Conservation (phyloP, 176 grass and related monocot species). For the Triticum timopheevii region DNA sequence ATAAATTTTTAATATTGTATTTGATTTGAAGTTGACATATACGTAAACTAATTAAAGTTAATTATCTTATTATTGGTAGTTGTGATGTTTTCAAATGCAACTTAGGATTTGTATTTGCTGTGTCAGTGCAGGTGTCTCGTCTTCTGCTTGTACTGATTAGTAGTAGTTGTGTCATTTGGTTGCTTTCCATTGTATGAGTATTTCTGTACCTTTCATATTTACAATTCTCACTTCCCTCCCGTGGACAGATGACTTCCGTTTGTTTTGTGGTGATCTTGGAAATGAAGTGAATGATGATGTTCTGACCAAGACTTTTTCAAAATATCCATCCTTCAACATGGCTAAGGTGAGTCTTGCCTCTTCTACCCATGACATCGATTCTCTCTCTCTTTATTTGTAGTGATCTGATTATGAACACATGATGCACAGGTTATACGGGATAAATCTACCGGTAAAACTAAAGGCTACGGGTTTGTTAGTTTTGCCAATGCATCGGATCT, state of each 20-base stretch:
- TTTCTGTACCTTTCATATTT: background rate
- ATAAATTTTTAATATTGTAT: background rate
- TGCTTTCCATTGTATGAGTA: background rate
- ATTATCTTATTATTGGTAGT: too few species aligned
- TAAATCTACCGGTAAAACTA: constrained; percentile 67
- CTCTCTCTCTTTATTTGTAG: background rate
- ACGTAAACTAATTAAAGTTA: too few species aligned
- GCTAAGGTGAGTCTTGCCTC: constrained; percentile 58
- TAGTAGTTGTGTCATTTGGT: background rate
- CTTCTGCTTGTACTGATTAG: background rate
- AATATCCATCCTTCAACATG: constrained; percentile 78
- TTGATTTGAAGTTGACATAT: background rate
- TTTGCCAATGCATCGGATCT: constrained; percentile 66
- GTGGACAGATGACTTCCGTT: constrained; percentile 76
- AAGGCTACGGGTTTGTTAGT: constrained; percentile 84
- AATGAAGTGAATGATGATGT: constrained; percentile 91
- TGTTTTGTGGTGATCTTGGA: constrained; percentile 90
- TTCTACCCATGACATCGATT: background rate
- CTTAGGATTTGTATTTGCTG: background rate
- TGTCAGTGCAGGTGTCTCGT: background rate
- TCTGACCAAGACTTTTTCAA: constrained; percentile 74
- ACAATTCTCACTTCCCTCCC: background rate
- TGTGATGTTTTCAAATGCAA: background rate
- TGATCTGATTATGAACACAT: background rate
- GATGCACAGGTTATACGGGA: constrained; percentile 63